Base-by-base conservation (phyloP, 345 rosid species). In the Lumnitzera littorea region DNA sequence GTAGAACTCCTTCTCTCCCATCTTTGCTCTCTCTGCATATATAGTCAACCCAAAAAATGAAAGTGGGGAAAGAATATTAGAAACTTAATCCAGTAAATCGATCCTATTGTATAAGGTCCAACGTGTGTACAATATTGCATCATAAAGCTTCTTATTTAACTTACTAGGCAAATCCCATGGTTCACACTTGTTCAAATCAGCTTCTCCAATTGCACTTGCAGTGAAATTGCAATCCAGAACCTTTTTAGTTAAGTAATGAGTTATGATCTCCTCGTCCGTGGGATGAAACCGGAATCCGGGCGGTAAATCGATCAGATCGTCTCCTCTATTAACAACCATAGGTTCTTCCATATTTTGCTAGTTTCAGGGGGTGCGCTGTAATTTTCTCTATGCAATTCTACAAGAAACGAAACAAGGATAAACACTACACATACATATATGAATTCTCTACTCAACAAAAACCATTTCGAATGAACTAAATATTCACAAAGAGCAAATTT, bases 111-210 rank as follows among this genome's bases (percentile, higher is more conserved):
- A 29, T 29, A 29, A 3, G 20, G 20, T 20, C 20, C 20, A 20
- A 20, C 20, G 20, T 20, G 20, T 20, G 20, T 20, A 29, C 0
- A 36, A 36, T 7, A 36, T 7, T 1, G 43, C 43, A 9, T 36
- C 43, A 9, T 36, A 7, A 36, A 36, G 43, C 43, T 36, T 27
- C 4, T 27, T 2, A 0, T 36, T 7, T 0, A 62, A 62, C 84
- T 79, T 72, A 92, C 96, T 72, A 3, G 91, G 96, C 68, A 92
- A 76, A 65, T 89, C 96, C 98, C 98, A 92, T 12, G 98, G 98
- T 50, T 91, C 98, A 61, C 73, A 81, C 89, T 91, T 89, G 74
- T 89, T 91, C 69, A 91, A 78, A 80, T 91, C 89, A 51, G 72
- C 98, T 53, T 92, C 96, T 43, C 81, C 91, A 55, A 92, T 66